Conservation (phyloP, 345 rosid species). For the Passiflora organensis region DNA sequence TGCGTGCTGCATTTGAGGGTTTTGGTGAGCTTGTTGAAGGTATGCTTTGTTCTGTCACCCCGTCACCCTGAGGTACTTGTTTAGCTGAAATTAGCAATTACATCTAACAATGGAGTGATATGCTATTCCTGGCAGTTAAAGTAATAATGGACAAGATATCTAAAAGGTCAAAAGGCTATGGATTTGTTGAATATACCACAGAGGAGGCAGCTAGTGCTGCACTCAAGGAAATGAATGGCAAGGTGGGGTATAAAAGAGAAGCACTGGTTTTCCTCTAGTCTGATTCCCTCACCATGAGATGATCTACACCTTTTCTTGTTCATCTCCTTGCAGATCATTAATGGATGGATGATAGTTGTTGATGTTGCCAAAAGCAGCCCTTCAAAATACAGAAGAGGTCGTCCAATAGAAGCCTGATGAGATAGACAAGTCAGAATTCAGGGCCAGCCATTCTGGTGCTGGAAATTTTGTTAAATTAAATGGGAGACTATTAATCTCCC, state of each 20-base stretch:
- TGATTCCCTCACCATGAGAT: not conserved
- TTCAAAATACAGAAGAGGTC: constrained; percentile 36
- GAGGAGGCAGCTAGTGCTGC: constrained; percentile 88
- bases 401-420: constrained; percentile 15
- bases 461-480: too few relatives aligned
- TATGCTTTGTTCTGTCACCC: constrained; percentile 12
- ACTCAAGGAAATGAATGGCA: constrained; percentile 90
- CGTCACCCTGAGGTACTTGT: not conserved
- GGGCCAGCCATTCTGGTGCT: too few relatives aligned
- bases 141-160: constrained; percentile 97
- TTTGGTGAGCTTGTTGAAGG: constrained; percentile 93
- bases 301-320: not conserved
- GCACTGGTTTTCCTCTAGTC: not conserved
- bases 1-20: constrained; percentile 81
- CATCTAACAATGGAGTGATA: not conserved
- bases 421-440: too few relatives aligned
- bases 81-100: not conserved
- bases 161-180: constrained; percentile 91
- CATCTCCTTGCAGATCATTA: constrained; percentile 66
- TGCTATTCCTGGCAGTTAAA: constrained; percentile 47
- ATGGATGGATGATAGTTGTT: constrained; percentile 98
- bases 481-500: too few relatives aligned
- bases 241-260: constrained; percentile 32
- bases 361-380: constrained; percentile 76
- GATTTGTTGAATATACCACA: constrained; percentile 82